phyloP scores from a whole-genome alignment of 176 grass and related monocot species.

The barley (Hordeum vulgare) region MorexV3_pseudomolecules_assembly NC_058523.1:375261491-375261990 shows the following conservation, averaged over 20 bases:
- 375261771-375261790: neutral
- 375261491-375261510: neutral
- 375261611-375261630: neutral
- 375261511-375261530: neutral
- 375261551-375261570: neutral
- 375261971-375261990: conserved; percentile 27
- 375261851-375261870: neutral
- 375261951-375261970: neutral
- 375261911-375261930: neutral
- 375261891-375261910: neutral
- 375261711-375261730: neutral
- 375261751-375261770: neutral
- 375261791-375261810: neutral
- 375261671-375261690: neutral
- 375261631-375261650: neutral
- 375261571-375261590: neutral
- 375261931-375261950: conserved; percentile 2
- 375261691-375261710: neutral
- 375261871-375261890: neutral
- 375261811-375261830: neutral
- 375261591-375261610: neutral
- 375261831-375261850: neutral
- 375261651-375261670: neutral
- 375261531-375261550: neutral
- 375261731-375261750: neutral